These are phyloP conservation scores for Pholiota adiposa DNA, from an alignment of 1,284 basidiomycete genomes.

Conservation along the genomic window DNA sequence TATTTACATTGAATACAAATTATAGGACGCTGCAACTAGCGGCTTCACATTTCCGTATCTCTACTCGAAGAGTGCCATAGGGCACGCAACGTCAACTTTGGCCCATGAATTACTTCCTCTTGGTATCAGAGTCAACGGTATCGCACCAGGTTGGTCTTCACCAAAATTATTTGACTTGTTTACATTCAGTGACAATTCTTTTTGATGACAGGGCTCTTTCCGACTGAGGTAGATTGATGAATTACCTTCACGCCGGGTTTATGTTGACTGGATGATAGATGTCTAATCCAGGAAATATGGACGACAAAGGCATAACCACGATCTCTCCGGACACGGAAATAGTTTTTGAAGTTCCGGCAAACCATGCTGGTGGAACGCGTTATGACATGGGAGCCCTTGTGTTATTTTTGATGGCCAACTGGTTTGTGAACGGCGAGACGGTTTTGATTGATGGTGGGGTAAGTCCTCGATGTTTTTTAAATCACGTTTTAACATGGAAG, in stretches of 20 bases:
- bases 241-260: not conserved
- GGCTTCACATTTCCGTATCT: conserved; percentile 10
- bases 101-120: conserved; percentile 10
- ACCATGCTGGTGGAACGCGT: not conserved
- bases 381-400: conserved; percentile 10
- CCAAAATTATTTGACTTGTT: not conserved
- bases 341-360: conserved; percentile 2
- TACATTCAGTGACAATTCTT: not conserved
- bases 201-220: conserved; percentile 7
- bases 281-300: conserved; percentile 2
- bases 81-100: conserved; percentile 2
- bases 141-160: conserved; percentile 5
- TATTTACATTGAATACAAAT: too few relatives aligned
- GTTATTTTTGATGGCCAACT: conserved; percentile 8
- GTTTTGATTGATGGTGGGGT: conserved; percentile 13
- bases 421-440: conserved; percentile 13
- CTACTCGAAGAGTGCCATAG: conserved; percentile 12
- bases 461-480: not conserved
- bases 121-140: conserved; percentile 11
- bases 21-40: conserved; percentile 9
- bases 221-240: conserved; percentile 3
- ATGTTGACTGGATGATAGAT: not conserved
- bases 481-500: too few relatives aligned
- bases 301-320: not conserved
- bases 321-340: not conserved